A percentile compares a stretch with the other conserved stretches of the same genome.
Evolutionary conservation across 441 rosid genomes (phyloP).

Genomic region (Corymbia calophylla): DNA sequence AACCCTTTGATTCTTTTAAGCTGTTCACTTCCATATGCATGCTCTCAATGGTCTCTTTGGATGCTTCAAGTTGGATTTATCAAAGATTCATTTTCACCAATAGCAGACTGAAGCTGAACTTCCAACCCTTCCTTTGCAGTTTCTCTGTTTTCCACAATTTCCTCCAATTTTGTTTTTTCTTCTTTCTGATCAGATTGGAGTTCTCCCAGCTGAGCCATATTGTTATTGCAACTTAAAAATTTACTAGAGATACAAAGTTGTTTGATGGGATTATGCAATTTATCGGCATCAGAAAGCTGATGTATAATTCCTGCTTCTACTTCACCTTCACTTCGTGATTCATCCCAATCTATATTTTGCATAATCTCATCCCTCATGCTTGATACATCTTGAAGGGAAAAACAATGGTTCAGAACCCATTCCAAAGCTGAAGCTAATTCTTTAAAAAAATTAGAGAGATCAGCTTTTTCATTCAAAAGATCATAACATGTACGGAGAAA

Average conservation of each 20-base stretch:
- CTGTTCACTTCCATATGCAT: background rate
- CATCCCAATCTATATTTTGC: slow-evolving; percentile 1
- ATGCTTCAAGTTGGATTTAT: background rate
- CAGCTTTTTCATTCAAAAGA: slow-evolving; percentile 1
- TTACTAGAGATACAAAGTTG: background rate
- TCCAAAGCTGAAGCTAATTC: slow-evolving; percentile 2
- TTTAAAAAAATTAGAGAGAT: background rate
- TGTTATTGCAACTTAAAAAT: background rate
- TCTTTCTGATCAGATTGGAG: background rate
- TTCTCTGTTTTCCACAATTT: background rate
- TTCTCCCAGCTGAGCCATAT: background rate
- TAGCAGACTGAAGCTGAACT: background rate
- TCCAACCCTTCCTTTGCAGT: background rate
- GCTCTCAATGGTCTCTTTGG: background rate
- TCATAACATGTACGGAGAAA: slow-evolving; percentile 8
- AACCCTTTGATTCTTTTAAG: background rate
- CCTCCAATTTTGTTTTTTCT: background rate
- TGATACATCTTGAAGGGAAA: slow-evolving; percentile 6
- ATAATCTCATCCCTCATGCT: slow-evolving; percentile 7
- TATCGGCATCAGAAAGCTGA: background rate
- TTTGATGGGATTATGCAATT: background rate
- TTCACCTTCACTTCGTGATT: background rate
- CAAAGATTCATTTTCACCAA: background rate
- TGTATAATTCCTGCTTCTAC: background rate
- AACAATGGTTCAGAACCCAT: slow-evolving; percentile 10